These are phyloP conservation scores for Ambrosia hybrid DNA, from an alignment of 140 eudicot genomes.

Conservation along the genomic window DNA sequence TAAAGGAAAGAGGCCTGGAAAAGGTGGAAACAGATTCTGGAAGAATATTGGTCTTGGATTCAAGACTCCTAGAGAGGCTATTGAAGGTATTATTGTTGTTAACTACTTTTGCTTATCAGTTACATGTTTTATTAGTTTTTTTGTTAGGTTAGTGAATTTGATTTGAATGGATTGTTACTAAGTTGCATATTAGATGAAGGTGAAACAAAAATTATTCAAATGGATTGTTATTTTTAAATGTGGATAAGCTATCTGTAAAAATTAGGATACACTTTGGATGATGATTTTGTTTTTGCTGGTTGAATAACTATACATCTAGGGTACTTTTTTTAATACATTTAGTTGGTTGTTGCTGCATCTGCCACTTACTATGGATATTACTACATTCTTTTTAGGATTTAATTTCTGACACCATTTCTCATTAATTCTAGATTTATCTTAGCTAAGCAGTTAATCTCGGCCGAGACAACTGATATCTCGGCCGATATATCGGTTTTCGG, in stretches of 20 bases:
- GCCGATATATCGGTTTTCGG: too few species aligned
- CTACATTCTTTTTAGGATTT: too few species aligned
- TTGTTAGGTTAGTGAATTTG: background rate
- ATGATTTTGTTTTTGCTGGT: background rate
- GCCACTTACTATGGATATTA: background rate
- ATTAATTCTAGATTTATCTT: too few species aligned
- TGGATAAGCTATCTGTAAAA: background rate
- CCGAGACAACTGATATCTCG: too few species aligned
- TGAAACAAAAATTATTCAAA: background rate
- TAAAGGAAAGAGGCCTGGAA: conserved; percentile 76
- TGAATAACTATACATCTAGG: too few species aligned
- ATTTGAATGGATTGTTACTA: background rate
- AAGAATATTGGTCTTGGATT: conserved; percentile 75
- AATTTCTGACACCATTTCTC: too few species aligned
- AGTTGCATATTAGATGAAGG: background rate
- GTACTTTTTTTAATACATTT: background rate
- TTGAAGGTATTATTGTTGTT: conserved; percentile 46
- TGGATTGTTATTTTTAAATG: background rate
- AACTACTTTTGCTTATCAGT: background rate
- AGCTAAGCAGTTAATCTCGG: too few species aligned
- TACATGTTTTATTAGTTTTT: background rate
- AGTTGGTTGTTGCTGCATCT: background rate
- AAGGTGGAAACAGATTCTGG: too few species aligned
- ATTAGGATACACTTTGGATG: too few species aligned
- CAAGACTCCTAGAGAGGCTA: conserved; percentile 83